Evolutionary conservation across 495 filamentous ascomycete genomes (phyloP), one percentile per base, ranked within the genome.

Genomic region (Penicillium nucicola): DNA sequence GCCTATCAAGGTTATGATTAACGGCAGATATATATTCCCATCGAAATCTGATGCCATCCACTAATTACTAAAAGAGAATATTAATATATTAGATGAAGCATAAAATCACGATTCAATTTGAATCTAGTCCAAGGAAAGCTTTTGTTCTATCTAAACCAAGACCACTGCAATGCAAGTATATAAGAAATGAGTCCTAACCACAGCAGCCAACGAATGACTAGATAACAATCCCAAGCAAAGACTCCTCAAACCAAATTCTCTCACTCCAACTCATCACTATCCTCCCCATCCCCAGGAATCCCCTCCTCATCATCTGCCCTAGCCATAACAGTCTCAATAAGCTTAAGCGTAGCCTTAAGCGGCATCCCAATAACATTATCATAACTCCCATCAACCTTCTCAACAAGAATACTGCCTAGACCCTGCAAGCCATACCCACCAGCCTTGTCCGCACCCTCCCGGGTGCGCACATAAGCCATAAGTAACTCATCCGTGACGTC

Each of bases 311-410:
- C 79, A 65, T 78, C 74, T 17, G 77, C 75, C 61, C 71, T 70
- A 36, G 66, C 60, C 51, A 95, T 65, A 19, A 89, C 85, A 77
- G 83, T 89, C 76, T 98, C 90, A 57, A 95, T 92, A 49, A 96
- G 61, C 69, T 83, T 83, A 68, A 97, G 64, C 19, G 84, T 89
- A 58, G 83, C 79, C 63, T 89, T 81, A 46, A 98, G 71, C 25
- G 93, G 93, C 74, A 98, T 66, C n/a, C 95, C 93, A 43, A 98
- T 83, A 6, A 97, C 93, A 74, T 97, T 97, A 78, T 98, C 92
- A 61, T 84, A 90, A 38, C 82, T 83, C 6, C 93, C 95, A 55
- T 96, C 86, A 48, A 98, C 86, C 68, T 77, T 84, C 69, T 96
- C 90, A 14, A 98, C 80, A 48, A 97, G 63, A 56, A 96, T 78